A percentile compares a stretch with the other conserved stretches of the same genome.
phyloP scores from a whole-genome alignment of 805 yeast species.

The Scheffersomyces stipitis region DNA sequence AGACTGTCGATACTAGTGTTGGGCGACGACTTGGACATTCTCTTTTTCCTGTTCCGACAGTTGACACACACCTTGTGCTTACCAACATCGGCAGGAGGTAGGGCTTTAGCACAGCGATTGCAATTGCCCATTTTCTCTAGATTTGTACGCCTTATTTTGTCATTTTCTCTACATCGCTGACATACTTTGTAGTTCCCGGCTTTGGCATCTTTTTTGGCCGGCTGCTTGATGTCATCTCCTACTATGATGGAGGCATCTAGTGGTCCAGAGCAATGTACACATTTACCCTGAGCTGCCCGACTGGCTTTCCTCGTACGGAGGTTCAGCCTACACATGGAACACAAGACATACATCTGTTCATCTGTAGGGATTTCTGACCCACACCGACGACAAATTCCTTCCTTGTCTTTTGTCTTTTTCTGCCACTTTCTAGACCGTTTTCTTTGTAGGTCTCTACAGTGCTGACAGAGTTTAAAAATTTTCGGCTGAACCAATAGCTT shows the following conservation, averaged over 20 bases:
- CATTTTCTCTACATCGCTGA: slow-evolving; percentile 60
- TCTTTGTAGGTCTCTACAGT: slow-evolving; percentile 63
- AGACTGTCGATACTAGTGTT: slow-evolving; percentile 5
- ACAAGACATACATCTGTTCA: slow-evolving; percentile 53
- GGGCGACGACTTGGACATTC: slow-evolving; percentile 13
- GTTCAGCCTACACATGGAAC: slow-evolving; percentile 58
- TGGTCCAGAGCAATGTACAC: slow-evolving; percentile 70
- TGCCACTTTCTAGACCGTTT: slow-evolving; percentile 68
- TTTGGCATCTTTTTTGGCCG: slow-evolving; percentile 18
- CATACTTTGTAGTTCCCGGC: slow-evolving; percentile 57
- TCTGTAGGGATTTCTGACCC: slow-evolving; percentile 54
- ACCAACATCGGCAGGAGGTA: slow-evolving; percentile 46
- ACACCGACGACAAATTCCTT: slow-evolving; percentile 66
- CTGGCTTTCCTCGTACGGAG: slow-evolving; percentile 56
- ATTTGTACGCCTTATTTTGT: slow-evolving; percentile 54
- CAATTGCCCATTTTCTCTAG: slow-evolving; percentile 60
- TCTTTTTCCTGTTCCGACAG: slow-evolving; percentile 57
- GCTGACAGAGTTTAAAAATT: slow-evolving; percentile 57
- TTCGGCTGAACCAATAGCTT: slow-evolving; percentile 40
- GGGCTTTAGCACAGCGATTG: slow-evolving; percentile 57
- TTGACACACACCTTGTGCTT: slow-evolving; percentile 55
- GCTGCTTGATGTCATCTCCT: slow-evolving; percentile 19
- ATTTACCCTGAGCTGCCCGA: slow-evolving; percentile 61
- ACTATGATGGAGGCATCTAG: slow-evolving; percentile 40
- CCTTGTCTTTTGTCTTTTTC: slow-evolving; percentile 54